Percentiles rank a stretch among this genome's conserved stretches.
phyloP scores from a whole-genome alignment of 805 yeast genomes.

The Pichia pseudocactophila region DNA sequence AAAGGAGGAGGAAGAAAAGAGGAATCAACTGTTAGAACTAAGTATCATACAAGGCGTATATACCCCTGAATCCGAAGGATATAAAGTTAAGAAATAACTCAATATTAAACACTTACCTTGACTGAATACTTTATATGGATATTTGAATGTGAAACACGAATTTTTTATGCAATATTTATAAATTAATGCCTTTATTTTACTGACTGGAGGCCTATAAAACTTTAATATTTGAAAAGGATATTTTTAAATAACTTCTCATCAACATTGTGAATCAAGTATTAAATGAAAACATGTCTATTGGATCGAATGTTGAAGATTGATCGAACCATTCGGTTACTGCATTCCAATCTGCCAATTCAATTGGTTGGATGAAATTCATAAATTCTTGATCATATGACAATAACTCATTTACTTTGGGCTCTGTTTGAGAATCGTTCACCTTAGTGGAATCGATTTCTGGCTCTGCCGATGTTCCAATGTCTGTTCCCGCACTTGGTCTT shows the following conservation, averaged over 20 bases:
- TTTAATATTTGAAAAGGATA: background rate
- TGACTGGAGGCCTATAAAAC: too few species aligned
- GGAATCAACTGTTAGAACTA: slow-evolving; percentile 26
- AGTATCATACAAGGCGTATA: slow-evolving; percentile 27
- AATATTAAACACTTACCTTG: too few species aligned
- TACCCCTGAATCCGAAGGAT: slow-evolving; percentile 23
- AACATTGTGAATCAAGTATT: background rate
- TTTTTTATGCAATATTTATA: too few species aligned
- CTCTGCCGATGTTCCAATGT: too few species aligned
- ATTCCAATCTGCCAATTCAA: slow-evolving; percentile 5
- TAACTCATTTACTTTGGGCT: too few species aligned
- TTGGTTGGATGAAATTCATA: background rate
- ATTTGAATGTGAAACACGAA: too few species aligned
- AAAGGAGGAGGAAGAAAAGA: slow-evolving; percentile 25
- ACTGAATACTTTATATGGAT: too few species aligned
- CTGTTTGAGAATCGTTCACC: too few species aligned
- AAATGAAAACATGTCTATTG: background rate
- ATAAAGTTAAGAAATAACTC: slow-evolving; percentile 3
- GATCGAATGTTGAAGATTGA: slow-evolving; percentile 1
- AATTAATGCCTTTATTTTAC: too few species aligned
- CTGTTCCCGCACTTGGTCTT: too few species aligned
- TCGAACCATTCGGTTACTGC: slow-evolving; percentile 4
- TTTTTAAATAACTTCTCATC: background rate
- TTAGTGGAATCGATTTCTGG: too few species aligned
- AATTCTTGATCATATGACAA: background rate